Evolutionary conservation across 805 yeast genomes (phyloP).

Genomic region (Myxozyma mucilagina): DNA sequence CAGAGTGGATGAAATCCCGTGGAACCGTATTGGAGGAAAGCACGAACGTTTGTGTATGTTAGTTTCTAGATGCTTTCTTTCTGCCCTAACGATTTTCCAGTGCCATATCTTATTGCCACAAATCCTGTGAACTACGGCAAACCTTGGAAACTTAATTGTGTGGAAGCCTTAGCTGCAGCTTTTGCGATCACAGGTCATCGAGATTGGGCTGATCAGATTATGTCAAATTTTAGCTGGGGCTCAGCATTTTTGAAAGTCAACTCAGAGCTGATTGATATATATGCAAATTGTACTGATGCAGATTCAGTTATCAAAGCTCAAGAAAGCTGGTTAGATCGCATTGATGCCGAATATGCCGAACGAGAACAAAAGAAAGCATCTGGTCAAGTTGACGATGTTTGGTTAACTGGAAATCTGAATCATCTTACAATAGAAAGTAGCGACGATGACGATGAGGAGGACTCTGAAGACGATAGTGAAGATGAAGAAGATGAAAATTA

Average conservation of each 20-base stretch:
- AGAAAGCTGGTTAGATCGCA: slow-evolving; percentile 65
- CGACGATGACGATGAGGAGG: slow-evolving; percentile 37
- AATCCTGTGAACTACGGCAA: slow-evolving; percentile 96
- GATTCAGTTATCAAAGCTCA: slow-evolving; percentile 73
- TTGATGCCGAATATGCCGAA: slow-evolving; percentile 66
- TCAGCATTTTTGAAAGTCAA: slow-evolving; percentile 81
- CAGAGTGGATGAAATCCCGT: slow-evolving; percentile 93
- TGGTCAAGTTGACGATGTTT: slow-evolving; percentile 66
- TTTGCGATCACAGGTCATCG: slow-evolving; percentile 88
- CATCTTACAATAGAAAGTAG: slow-evolving; percentile 42
- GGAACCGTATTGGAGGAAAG: slow-evolving; percentile 85
- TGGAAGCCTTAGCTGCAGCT: slow-evolving; percentile 96
- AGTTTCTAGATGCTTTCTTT: neutral
- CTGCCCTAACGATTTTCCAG: neutral
- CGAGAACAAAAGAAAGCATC: slow-evolving; percentile 52
- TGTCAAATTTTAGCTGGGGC: slow-evolving; percentile 91
- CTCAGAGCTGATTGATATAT: slow-evolving; percentile 69
- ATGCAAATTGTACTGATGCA: slow-evolving; percentile 77
- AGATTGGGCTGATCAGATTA: slow-evolving; percentile 81
- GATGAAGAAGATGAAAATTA: slow-evolving; percentile 35
- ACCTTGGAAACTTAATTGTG: slow-evolving; percentile 95
- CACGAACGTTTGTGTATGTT: slow-evolving; percentile 62
- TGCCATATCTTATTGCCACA: slow-evolving; percentile 94
- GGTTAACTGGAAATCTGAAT: slow-evolving; percentile 80
- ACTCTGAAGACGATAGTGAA: slow-evolving; percentile 36